Evolutionary conservation across 1,139 yeast species (phyloP), one percentile per base, ranked within the genome.

Genomic region (Yamadazyma oceani): DNA sequence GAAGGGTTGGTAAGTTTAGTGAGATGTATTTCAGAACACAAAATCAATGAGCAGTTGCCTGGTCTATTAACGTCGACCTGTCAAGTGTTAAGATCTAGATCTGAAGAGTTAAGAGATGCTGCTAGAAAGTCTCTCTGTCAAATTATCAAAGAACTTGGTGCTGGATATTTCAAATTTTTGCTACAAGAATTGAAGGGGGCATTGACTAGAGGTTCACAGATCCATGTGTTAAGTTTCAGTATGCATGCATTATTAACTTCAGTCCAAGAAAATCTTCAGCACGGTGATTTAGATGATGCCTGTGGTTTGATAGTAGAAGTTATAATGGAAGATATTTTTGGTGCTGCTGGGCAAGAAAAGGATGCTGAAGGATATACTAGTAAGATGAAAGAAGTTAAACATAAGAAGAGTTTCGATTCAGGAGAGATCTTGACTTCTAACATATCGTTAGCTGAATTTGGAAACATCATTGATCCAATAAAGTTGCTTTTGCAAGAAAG

Each of bases 281-380:
- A 78, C 43, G 95, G 96, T 5, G 95, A 86, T 44, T 65, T 92
- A 34, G 92, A 89, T 57, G 85, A 79, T 16, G 75, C 85, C 16
- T 76, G 82, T 6, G 65, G 64, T 3, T 51, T 85, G 36, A 64
- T 90, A 13, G 81, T 84, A 45, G 82, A 78, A 19, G 70, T 89
- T 25, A 74, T 90, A 25, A 90, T 92, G 96, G 96, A 89, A 55
- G 97, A 92, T 54, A 77, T 81, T 3, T 90, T 92, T 61, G 99
- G 98, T 13, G 78, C 85, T 5, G 88, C 96, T 7, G 96, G 97
- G 26, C 84, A 84, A 54, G 98, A 92, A 55, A 92, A 94, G 57
- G 98, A 92, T 49, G 90, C 94, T 12, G 97, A 89, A 45, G 96
- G 90, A 19, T 92, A 92, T 54, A 79, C 78, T 37, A 82, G 88